These are phyloP conservation scores for Verticillium isaacii DNA, from an alignment of 2,329 filamentous ascomycete species.

Conservation along the genomic window DNA sequence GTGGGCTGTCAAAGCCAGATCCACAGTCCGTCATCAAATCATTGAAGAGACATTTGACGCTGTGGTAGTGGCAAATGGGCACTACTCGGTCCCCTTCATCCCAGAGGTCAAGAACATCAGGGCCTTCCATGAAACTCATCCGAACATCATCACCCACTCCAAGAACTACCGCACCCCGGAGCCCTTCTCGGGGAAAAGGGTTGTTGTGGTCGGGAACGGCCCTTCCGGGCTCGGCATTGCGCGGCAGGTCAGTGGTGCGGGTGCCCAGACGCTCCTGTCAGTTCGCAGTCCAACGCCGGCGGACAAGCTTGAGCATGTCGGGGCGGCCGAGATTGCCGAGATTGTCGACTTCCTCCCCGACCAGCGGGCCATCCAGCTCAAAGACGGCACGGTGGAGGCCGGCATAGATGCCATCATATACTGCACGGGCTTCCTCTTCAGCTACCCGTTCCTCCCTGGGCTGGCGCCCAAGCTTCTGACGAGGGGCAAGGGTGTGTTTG, in stretches of 20 bases:
- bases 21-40: constrained; percentile 37
- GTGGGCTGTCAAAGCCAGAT: constrained; percentile 58
- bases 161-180: constrained; percentile 72
- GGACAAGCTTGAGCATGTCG: constrained; percentile 37
- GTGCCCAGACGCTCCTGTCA: constrained; percentile 59
- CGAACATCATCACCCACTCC: constrained; percentile 63
- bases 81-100: constrained; percentile 66
- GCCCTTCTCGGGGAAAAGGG: constrained; percentile 63
- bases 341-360: constrained; percentile 51
- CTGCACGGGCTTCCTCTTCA: constrained; percentile 78
- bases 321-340: constrained; percentile 47
- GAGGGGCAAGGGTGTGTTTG: constrained; percentile 64
- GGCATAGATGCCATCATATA: constrained; percentile 69
- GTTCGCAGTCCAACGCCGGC: constrained; percentile 46
- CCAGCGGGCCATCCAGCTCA: constrained; percentile 58
- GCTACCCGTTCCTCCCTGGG: constrained; percentile 59
- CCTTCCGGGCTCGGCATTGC: constrained; percentile 83
- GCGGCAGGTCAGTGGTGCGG: constrained; percentile 61
- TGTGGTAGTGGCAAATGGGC: constrained; percentile 69
- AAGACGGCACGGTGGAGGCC: constrained; percentile 55
- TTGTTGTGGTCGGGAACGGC: constrained; percentile 78
- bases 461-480: constrained; percentile 51
- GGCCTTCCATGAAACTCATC: constrained; percentile 55
- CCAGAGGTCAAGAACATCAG: constrained; percentile 57
- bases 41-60: constrained; percentile 60